Conservation (phyloP, 805 yeast species). For the Pichia heedii region DNA sequence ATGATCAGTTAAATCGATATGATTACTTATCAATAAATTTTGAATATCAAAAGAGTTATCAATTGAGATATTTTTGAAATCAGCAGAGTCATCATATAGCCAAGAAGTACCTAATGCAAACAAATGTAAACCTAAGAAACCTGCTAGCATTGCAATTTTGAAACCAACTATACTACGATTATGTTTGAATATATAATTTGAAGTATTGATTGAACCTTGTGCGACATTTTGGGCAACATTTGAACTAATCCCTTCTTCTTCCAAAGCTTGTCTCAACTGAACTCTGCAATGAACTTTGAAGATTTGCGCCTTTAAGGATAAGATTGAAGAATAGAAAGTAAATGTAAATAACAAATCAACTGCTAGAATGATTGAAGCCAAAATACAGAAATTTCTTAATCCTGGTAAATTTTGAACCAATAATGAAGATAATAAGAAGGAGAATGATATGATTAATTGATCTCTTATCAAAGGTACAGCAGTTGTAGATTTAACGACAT, state of each 20-base stretch:
- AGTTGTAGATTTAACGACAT: conserved; percentile 26
- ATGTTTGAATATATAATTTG: conserved; percentile 25
- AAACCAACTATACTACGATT: conserved; percentile 41
- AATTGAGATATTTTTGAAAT: conserved; percentile 18
- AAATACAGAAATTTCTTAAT: conserved; percentile 68
- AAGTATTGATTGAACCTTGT: conserved; percentile 24
- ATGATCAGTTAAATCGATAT: conserved; percentile 27
- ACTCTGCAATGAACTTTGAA: conserved; percentile 76
- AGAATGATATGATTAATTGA: conserved; percentile 60
- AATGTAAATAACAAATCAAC: conserved; percentile 65
- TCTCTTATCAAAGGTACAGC: conserved; percentile 60
- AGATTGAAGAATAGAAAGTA: conserved; percentile 76
- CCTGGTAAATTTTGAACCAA: conserved; percentile 64
- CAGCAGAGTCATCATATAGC: conserved; percentile 43
- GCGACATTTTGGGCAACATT: conserved; percentile 68
- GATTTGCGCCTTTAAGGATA: conserved; percentile 84
- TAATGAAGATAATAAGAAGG: conserved; percentile 58
- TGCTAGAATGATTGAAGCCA: conserved; percentile 59
- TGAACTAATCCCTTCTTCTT: conserved; percentile 85
- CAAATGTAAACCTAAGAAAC: conserved; percentile 54
- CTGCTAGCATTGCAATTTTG: conserved; percentile 50
- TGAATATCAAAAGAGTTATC: conserved; percentile 24
- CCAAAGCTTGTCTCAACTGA: conserved; percentile 66
- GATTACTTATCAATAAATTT: conserved; percentile 27
- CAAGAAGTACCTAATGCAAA: conserved; percentile 66